Percentiles rank a stretch among this genome's conserved stretches.
Evolutionary conservation across 768 basidiomycete genomes (phyloP).

Genomic region (Russula griseocarnosa): DNA sequence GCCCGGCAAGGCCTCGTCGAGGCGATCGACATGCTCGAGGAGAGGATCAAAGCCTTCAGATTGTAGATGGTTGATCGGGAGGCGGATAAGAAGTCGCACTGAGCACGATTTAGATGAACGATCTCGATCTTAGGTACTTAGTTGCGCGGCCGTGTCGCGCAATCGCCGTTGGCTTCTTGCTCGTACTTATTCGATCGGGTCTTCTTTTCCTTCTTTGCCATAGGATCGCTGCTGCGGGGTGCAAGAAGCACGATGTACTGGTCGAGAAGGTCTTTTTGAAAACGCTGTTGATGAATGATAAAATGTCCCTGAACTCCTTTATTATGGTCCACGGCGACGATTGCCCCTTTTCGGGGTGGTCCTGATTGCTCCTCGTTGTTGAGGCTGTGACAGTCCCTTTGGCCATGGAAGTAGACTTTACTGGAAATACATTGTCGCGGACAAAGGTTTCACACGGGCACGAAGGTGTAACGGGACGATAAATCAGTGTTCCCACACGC

Average conservation of each 20-base stretch:
- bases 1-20: constrained; percentile 69
- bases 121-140: constrained; percentile 90
- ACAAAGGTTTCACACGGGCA: not conserved
- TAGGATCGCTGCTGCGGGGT: too few relatives aligned
- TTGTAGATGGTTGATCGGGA: constrained; percentile 89
- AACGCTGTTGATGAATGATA: too few relatives aligned
- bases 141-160: too few relatives aligned
- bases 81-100: constrained; percentile 89
- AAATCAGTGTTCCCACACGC: constrained; percentile 6
- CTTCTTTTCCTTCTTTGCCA: too few relatives aligned
- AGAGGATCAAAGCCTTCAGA: constrained; percentile 79
- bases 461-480: constrained; percentile 1
- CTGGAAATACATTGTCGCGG: constrained; percentile 55
- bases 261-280: too few relatives aligned
- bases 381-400: constrained; percentile 61
- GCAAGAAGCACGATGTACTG: too few relatives aligned
- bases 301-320: too few relatives aligned
- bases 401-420: constrained; percentile 75
- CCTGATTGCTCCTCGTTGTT: not conserved
- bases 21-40: constrained; percentile 76
- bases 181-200: too few relatives aligned
- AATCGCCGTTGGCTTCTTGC: too few relatives aligned
- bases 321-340: not conserved
- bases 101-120: constrained; percentile 89
- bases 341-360: not conserved